Percentiles rank a stretch among this genome's conserved stretches.
These are phyloP conservation scores for Podaxis sp. DNA, from an alignment of 768 basidiomycete genomes.

Conservation along the genomic window DNA sequence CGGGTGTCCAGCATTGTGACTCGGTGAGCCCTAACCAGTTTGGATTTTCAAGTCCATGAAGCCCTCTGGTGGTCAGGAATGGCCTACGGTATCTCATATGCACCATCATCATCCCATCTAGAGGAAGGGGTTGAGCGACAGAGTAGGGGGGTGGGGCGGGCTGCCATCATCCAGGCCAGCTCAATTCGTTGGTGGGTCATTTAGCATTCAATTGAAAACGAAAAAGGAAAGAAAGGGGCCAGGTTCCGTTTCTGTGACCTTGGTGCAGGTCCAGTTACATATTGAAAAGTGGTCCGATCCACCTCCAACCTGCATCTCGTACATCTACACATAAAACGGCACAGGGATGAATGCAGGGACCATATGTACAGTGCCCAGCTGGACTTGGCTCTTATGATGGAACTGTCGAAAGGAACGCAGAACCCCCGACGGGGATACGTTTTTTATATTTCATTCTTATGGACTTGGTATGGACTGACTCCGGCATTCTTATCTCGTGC, in stretches of 20 bases:
- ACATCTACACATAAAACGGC: background rate
- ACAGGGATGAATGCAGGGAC: background rate
- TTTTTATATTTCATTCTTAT: slow-evolving; percentile 5
- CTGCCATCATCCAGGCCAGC: background rate
- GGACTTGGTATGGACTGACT: background rate
- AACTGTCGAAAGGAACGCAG: background rate
- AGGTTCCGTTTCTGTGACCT: background rate
- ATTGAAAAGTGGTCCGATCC: background rate
- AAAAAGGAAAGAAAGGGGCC: slow-evolving; percentile 9
- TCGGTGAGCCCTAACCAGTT: background rate
- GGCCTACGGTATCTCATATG: background rate
- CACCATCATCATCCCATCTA: background rate
- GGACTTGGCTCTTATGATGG: background rate
- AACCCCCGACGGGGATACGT: slow-evolving; percentile 1
- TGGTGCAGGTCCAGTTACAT: background rate
- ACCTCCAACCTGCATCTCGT: background rate
- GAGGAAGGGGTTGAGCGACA: background rate
- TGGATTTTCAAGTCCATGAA: background rate
- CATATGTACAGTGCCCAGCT: background rate
- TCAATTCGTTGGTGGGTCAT: background rate
- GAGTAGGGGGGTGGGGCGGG: background rate
- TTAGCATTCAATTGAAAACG: background rate
- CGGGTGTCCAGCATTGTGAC: background rate
- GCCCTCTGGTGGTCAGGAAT: background rate
- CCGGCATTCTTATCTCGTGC: slow-evolving; percentile 1